A percentile compares a stretch with the other conserved stretches of the same genome.
Conservation (phyloP, 495 filamentous ascomycete species). For the Hypoxylon fuscum region DNA sequence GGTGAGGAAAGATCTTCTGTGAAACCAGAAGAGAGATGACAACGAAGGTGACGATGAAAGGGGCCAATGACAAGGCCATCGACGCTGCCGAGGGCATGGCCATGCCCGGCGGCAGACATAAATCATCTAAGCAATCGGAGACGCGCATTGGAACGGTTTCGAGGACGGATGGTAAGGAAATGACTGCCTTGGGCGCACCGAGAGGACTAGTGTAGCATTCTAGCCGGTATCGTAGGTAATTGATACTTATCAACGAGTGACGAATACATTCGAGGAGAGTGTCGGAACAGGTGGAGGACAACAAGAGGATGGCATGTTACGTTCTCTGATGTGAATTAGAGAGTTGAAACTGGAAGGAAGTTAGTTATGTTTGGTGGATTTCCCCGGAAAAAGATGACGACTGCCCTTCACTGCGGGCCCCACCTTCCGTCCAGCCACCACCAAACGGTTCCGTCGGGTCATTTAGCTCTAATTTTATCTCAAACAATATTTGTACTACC, state of each 20-base stretch:
- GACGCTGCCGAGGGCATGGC: constrained; percentile 39
- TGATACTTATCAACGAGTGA: constrained; percentile 15
- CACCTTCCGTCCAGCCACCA: constrained; percentile 17
- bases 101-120: constrained; percentile 45
- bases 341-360: constrained; percentile 32
- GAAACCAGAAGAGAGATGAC: constrained; percentile 57
- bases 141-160: constrained; percentile 35
- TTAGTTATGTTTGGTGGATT: constrained; percentile 4
- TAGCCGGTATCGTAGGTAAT: constrained; percentile 13
- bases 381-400: constrained; percentile 35
- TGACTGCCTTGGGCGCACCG: constrained; percentile 14
- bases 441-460: background rate
- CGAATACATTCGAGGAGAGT: constrained; percentile 23
- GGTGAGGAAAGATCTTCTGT: constrained; percentile 69
- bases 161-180: constrained; percentile 2
- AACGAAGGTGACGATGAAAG: constrained; percentile 46
- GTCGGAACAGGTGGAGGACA: constrained; percentile 13
- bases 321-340: background rate
- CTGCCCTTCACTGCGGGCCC: constrained; percentile 18
- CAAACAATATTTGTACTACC: no score
- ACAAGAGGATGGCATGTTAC: constrained; percentile 19
- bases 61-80: constrained; percentile 49
- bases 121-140: constrained; percentile 46
- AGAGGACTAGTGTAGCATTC: constrained; percentile 17
- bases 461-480: constrained; percentile 4